Conservation (phyloP, 208 protist genomes). For the Trypanosoma theileri region DNA sequence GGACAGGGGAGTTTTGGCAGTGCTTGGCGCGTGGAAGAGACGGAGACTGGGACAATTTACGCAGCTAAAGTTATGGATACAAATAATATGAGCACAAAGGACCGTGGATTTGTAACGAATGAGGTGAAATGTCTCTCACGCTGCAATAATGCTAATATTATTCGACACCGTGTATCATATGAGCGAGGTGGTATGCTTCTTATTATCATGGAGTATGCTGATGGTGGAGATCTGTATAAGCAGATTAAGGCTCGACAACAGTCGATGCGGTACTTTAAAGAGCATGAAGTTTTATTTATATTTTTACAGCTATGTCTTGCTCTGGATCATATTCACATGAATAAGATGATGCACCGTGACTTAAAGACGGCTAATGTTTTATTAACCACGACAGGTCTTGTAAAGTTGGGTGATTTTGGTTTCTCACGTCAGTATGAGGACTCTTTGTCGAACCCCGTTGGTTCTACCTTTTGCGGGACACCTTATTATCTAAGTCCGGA, state of each 20-base stretch:
- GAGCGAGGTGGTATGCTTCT: constrained; percentile 69
- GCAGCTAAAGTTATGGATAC: constrained; percentile 93
- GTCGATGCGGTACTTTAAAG: constrained; percentile 67
- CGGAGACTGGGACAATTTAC: constrained; percentile 54
- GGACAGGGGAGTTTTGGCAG: constrained; percentile 93
- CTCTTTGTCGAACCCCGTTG: constrained; percentile 80
- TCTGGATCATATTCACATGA: constrained; percentile 86
- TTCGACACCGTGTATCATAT: constrained; percentile 67
- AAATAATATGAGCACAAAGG: constrained; percentile 84
- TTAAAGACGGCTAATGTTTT: constrained; percentile 90
- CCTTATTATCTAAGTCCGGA: constrained; percentile 93
- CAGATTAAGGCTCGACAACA: constrained; percentile 79
- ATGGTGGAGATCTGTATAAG: constrained; percentile 79
- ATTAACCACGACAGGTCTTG: constrained; percentile 73
- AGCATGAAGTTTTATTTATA: constrained; percentile 86
- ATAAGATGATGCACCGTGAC: constrained; percentile 90
- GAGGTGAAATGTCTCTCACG: constrained; percentile 92
- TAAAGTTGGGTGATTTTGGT: constrained; percentile 90
- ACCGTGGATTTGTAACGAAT: constrained; percentile 91
- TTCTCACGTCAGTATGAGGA: constrained; percentile 87
- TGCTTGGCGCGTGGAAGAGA: constrained; percentile 84
- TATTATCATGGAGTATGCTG: constrained; percentile 90
- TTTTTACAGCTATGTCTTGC: constrained; percentile 84
- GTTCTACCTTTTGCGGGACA: constrained; percentile 85
- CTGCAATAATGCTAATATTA: constrained; percentile 91